Evolutionary conservation across 2,329 filamentous ascomycete genomes (phyloP).

Genomic region (Venturia carpophila): DNA sequence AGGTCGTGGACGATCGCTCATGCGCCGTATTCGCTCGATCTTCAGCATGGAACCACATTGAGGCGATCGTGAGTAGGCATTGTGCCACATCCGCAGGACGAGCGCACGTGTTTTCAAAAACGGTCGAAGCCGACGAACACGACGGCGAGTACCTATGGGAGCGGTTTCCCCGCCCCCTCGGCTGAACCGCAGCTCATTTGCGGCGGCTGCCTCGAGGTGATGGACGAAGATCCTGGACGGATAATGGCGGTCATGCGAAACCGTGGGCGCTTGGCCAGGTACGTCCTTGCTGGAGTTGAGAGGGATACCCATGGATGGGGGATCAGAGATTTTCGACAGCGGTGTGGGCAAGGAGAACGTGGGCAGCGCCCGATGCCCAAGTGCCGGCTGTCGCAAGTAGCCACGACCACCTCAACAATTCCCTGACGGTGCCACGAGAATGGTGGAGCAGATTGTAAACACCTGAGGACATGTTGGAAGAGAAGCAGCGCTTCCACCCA

Average conservation of each 20-base stretch:
- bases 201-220: neutral
- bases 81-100: constrained; percentile 2
- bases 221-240: neutral
- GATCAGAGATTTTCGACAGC: neutral
- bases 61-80: constrained; percentile 1
- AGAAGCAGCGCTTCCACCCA: too few relatives aligned
- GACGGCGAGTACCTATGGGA: neutral
- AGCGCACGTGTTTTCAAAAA: constrained; percentile 1
- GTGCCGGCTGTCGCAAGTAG: neutral
- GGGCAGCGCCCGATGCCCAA: neutral
- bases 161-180: neutral
- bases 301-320: neutral
- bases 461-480: neutral
- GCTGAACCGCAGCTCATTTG: constrained; percentile 4
- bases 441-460: neutral
- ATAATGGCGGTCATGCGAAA: neutral
- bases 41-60: constrained; percentile 9
- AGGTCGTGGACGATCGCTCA: neutral
- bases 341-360: neutral
- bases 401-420: neutral
- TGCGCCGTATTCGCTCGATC: constrained; percentile 2
- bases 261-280: neutral
- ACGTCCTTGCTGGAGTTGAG: neutral
- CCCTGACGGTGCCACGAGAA: neutral
- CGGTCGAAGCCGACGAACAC: neutral